Percentiles rank a stretch among this genome's conserved stretches.
Evolutionary conservation across 2,329 filamentous ascomycete species (phyloP).

Genomic region (Alternaria infectoria): DNA sequence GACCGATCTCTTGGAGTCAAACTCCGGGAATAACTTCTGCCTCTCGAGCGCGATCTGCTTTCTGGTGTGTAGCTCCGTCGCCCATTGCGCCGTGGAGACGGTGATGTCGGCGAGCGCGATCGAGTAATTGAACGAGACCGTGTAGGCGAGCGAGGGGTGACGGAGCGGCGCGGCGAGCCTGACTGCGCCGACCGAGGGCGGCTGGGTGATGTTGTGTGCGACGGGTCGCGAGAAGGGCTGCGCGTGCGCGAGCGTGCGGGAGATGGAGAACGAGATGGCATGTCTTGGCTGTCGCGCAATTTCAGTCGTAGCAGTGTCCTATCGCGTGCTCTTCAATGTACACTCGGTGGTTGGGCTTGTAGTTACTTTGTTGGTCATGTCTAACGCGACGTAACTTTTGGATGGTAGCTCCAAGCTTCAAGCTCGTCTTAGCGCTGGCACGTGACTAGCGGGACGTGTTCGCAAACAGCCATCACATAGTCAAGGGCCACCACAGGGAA

Average conservation of each 20-base stretch:
- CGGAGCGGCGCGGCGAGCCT: constrained; percentile 45
- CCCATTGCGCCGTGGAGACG: constrained; percentile 45
- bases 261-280: constrained; percentile 36
- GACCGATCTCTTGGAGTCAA: constrained; percentile 42
- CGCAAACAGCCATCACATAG: constrained; percentile 3
- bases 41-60: constrained; percentile 36
- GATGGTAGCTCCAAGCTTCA: constrained; percentile 8
- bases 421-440: constrained; percentile 15
- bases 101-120: constrained; percentile 31
- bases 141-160: constrained; percentile 46
- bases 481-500: neutral
- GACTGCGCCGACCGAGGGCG: constrained; percentile 33
- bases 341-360: neutral
- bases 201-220: constrained; percentile 39
- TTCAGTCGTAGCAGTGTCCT: neutral
- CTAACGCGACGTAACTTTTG: constrained; percentile 26
- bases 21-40: constrained; percentile 45
- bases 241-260: constrained; percentile 37
- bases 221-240: constrained; percentile 52
- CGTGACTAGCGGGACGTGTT: constrained; percentile 14
- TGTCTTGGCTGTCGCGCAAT: neutral
- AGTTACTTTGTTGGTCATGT: neutral
- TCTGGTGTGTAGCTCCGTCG: constrained; percentile 42
- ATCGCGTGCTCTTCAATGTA: neutral
- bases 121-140: constrained; percentile 46